These are phyloP conservation scores for Candida tibetensis DNA, from an alignment of 805 yeast genomes.

Conservation along the genomic window DNA sequence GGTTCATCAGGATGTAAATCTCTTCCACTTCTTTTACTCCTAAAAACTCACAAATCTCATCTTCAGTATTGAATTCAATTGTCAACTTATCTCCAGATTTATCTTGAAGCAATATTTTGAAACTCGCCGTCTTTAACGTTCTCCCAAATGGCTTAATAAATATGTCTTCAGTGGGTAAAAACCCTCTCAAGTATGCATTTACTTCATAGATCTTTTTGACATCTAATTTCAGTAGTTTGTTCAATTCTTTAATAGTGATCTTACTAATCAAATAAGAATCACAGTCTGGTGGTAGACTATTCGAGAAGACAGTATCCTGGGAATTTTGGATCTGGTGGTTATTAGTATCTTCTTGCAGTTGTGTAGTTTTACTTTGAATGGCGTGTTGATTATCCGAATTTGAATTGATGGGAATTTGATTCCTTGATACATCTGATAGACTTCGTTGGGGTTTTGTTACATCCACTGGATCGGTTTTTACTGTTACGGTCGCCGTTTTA, in stretches of 20 bases:
- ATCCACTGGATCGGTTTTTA: neutral
- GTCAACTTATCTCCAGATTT: slow-evolving; percentile 5
- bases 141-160: slow-evolving; percentile 28
- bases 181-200: slow-evolving; percentile 15
- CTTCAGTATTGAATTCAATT: slow-evolving; percentile 21
- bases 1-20: slow-evolving; percentile 7
- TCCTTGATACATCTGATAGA: too few relatives aligned
- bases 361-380: neutral
- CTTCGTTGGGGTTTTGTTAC: neutral
- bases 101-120: slow-evolving; percentile 20
- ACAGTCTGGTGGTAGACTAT: neutral
- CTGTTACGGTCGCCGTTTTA: neutral
- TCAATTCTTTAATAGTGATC: neutral
- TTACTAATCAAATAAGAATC: neutral
- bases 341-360: too few relatives aligned
- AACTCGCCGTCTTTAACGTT: slow-evolving; percentile 24
- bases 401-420: neutral
- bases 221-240: neutral
- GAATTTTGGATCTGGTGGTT: too few relatives aligned
- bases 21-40: slow-evolving; percentile 14
- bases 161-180: slow-evolving; percentile 18
- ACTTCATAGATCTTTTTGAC: slow-evolving; percentile 16
- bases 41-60: slow-evolving; percentile 27
- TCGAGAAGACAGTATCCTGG: neutral
- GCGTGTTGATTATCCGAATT: neutral